Base-by-base conservation (phyloP, 306 rosid genomes). In the Cucurbita maxima region DNA sequence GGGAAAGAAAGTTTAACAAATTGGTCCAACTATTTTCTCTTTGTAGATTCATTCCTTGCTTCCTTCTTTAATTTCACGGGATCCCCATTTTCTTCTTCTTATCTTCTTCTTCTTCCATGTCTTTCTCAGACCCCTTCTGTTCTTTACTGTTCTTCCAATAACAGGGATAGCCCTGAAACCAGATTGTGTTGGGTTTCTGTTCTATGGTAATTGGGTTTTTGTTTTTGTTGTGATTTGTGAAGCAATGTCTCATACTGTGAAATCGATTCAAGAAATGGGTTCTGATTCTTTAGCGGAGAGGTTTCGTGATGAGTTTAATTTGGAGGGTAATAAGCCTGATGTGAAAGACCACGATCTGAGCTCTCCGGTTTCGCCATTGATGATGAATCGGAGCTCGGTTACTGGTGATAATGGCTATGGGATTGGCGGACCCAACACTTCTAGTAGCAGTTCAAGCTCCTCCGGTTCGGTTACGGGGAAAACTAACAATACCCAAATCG, bases 41-140 rank as follows among this genome's bases (percentile, higher is more conserved):
- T 63, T 77, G 76, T 85, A 70, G 82, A 82, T 84, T 82, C 90
- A 86, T 90, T 88, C 96, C 81, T 92, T 90, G 87, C 98, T 88
- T 88, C 83, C 87, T 83, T 84, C 85, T 84, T 84, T 86, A 81
- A 86, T 81, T 86, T 93, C 97, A 94, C 98, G 92, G 90, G 97
- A 90, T 88, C 95, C 96, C 88, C 95, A 76, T 86, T 83, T 43
- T 53, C 54, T 41, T 57, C 43, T 58, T 54, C 30, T 54, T 22
- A 83, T 45, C 76, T 16, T 58, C 72, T 20, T 48, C 22, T 5
- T 54, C 41, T 16, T 10, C 71, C 71, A 58, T 69, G 73, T 73
- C 69, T 45, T 70, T n/a, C 77, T 72, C 71, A 34, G 72, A 75
- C 25, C 22, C 53, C 38, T 58, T 43, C 68, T 73, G 64, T 55